Percentiles rank a stretch among this genome's conserved stretches.
These are phyloP conservation scores for Diaporthe destruens DNA, from an alignment of 2,329 filamentous ascomycete species.

Conservation along the genomic window DNA sequence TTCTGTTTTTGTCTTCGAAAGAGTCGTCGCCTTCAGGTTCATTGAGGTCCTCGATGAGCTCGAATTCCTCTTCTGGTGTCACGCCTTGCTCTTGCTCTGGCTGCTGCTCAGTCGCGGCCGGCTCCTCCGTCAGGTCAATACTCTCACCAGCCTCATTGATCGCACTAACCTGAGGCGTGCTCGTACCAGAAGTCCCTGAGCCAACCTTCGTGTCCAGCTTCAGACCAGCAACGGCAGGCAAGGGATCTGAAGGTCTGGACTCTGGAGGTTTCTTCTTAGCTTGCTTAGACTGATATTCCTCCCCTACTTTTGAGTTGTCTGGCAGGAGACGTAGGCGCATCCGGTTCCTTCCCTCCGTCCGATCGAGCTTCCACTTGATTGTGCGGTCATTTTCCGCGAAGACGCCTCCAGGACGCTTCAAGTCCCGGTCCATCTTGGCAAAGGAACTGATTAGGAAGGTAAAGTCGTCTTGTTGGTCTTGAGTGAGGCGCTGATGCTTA, in stretches of 20 bases:
- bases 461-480: constrained; percentile 94
- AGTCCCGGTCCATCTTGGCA: constrained; percentile 81
- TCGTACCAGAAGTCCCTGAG: constrained; percentile 21
- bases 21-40: constrained; percentile 80
- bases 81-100: constrained; percentile 48
- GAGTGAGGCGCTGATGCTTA: constrained; percentile 88
- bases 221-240: constrained; percentile 40
- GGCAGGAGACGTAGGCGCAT: constrained; percentile 92
- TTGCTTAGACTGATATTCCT: constrained; percentile 85
- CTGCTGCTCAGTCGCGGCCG: constrained; percentile 47
- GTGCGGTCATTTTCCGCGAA: constrained; percentile 72
- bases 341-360: constrained; percentile 94
- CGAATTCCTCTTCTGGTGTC: constrained; percentile 88
- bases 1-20: constrained; percentile 97
- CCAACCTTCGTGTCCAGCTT: constrained; percentile 48
- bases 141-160: constrained; percentile 37
- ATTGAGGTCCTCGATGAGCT: constrained; percentile 93
- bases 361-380: constrained; percentile 90
- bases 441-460: constrained; percentile 82
- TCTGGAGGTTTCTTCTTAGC: constrained; percentile 44
- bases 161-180: constrained; percentile 32
- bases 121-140: constrained; percentile 42
- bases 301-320: constrained; percentile 75
- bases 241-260: constrained; percentile 44
- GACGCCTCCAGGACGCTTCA: constrained; percentile 84